Conservation (phyloP, 441 rosid species). For the Breynia disticha region DNA sequence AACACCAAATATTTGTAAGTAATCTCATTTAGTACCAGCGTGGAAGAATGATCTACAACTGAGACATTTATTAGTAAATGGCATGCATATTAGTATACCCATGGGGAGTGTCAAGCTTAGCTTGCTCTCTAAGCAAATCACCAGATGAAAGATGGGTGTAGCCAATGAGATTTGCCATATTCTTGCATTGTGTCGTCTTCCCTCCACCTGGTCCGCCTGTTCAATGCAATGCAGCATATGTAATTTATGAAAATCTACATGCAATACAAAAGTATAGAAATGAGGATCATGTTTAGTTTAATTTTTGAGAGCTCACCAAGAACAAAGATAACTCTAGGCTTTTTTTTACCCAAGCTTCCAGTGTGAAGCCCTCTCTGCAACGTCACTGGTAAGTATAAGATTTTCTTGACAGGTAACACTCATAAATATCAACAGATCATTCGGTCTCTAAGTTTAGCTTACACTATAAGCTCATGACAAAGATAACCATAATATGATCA, state of each 20-base stretch:
- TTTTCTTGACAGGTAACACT: no score
- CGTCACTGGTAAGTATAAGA: no score
- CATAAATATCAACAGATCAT: no score
- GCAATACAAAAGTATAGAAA: slow-evolving; percentile 5
- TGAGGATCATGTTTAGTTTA: background rate
- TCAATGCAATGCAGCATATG: background rate
- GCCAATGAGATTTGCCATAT: slow-evolving; percentile 41
- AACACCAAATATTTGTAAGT: background rate
- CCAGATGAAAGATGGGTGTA: slow-evolving; percentile 75
- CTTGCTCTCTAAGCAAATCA: slow-evolving; percentile 67
- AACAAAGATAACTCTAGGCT: slow-evolving; percentile 63
- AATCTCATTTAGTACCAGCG: background rate
- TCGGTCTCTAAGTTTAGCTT: no score
- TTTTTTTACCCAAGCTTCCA: slow-evolving; percentile 34
- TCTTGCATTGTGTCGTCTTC: slow-evolving; percentile 63
- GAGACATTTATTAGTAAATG: background rate
- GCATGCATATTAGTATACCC: slow-evolving; percentile 28
- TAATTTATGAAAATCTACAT: background rate
- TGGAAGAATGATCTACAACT: background rate
- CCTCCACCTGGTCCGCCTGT: slow-evolving; percentile 79
- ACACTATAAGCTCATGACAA: no score
- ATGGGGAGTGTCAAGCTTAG: slow-evolving; percentile 52
- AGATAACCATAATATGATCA: no score
- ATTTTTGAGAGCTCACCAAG: slow-evolving; percentile 34
- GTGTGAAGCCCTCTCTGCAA: no score